Percentiles rank a stretch among this genome's conserved stretches.
Conservation (phyloP, 2,329 filamentous ascomycete genomes). For the Blastomyces silverae region DNA sequence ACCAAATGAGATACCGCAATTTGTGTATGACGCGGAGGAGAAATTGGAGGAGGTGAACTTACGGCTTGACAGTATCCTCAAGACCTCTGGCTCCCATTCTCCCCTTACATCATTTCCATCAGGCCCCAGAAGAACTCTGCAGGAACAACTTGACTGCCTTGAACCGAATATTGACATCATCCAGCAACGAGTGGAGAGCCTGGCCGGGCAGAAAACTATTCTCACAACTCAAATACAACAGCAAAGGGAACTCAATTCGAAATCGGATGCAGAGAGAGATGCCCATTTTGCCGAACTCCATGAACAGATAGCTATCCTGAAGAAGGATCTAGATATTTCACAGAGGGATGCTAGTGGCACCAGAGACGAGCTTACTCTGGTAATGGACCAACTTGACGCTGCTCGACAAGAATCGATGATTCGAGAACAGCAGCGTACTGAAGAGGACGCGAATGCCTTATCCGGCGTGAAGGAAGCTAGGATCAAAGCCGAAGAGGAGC, state of each 20-base stretch:
- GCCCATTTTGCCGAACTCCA: slow-evolving; percentile 42
- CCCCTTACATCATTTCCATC: slow-evolving; percentile 48
- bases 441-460: slow-evolving; percentile 28
- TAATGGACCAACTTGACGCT: slow-evolving; percentile 42
- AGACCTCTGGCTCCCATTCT: slow-evolving; percentile 40
- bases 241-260: slow-evolving; percentile 84
- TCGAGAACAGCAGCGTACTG: slow-evolving; percentile 31
- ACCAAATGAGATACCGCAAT: slow-evolving; percentile 20
- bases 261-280: slow-evolving; percentile 61
- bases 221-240: slow-evolving; percentile 90
- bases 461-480: slow-evolving; percentile 29
- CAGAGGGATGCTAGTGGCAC: slow-evolving; percentile 36
- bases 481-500: slow-evolving; percentile 23
- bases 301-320: slow-evolving; percentile 52
- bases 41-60: slow-evolving; percentile 58
- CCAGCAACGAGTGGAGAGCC: slow-evolving; percentile 64
- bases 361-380: slow-evolving; percentile 37
- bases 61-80: slow-evolving; percentile 56
- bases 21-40: slow-evolving; percentile 43
- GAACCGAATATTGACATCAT: slow-evolving; percentile 71
- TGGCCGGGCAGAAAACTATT: slow-evolving; percentile 83
- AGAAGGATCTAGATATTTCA: slow-evolving; percentile 56
- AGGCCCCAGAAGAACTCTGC: slow-evolving; percentile 52
- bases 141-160: slow-evolving; percentile 69
- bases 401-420: slow-evolving; percentile 34